Base-by-base conservation (phyloP, 805 yeast species). In the Lachancea nothofagi region DNA sequence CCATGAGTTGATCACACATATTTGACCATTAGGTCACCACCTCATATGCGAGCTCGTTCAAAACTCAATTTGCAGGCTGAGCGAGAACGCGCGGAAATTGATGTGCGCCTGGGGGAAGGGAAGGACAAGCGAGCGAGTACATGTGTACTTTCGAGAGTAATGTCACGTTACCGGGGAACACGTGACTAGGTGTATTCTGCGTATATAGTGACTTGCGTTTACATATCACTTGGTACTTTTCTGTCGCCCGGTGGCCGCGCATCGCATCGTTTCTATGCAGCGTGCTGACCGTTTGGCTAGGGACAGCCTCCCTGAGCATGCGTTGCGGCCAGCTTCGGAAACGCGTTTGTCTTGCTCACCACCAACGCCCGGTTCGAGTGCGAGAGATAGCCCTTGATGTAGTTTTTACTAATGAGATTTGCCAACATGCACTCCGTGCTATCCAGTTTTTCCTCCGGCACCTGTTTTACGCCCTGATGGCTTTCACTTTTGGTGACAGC, bases 331-430 rank as follows among this genome's bases (percentile, higher is more conserved):
- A 57, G 60, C 23, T 48, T 52, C 2, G 93, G 94, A 56, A 87
- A 87, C 2, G 95, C 80, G 19, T 75, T 76, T 13, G 68, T 74
- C 58, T 82, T 85, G 56, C 93, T 80, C 40, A 87, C 61, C 7
- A 88, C 96, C 14, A 85, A 66, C 36, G 84, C 82, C 29, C 75
- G 66, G 53, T 83, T 78, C 3, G 79, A 72, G 54, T 86, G 93
- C 4, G 95, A 83, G 12, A 88, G 59, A 58, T 88, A 88, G 0
- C 96, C 96, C 59, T 83, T 86, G 33, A 87, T 65, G 41, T 59
- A 64, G 7, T 81, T 81, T 36, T 64, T 62, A 37, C 70, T 67
- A 14, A 88, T 84, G 51, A 83, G 62, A 39, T 72, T 75, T 0
- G 95, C 88, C 17, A 86, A 47, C 8, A 72, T 60, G 43, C 90